Evolutionary conservation across 2,329 filamentous ascomycete genomes (phyloP).

Genomic region (Penicillium fuscoglaucum): DNA sequence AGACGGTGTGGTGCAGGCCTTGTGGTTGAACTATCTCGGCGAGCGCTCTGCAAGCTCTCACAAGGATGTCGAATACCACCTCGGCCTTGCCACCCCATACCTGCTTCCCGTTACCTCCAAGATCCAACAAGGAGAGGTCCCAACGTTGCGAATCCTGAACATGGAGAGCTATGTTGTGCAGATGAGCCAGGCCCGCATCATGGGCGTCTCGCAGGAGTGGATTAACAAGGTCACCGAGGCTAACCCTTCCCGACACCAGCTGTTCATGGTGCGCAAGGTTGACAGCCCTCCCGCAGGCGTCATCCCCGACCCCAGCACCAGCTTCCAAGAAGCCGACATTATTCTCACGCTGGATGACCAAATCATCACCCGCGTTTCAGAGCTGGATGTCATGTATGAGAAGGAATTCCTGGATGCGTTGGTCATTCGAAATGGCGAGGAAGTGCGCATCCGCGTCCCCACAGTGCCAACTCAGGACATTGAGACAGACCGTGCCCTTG

Average conservation of each 20-base stretch:
- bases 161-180: slow-evolving; percentile 94
- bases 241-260: slow-evolving; percentile 88
- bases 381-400: slow-evolving; percentile 96
- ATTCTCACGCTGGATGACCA: slow-evolving; percentile 87
- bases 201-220: slow-evolving; percentile 96
- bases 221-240: slow-evolving; percentile 84
- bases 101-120: slow-evolving; percentile 84
- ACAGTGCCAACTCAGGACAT: slow-evolving; percentile 87
- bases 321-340: slow-evolving; percentile 85
- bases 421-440: slow-evolving; percentile 80
- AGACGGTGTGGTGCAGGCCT: slow-evolving; percentile 87
- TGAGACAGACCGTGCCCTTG: slow-evolving; percentile 87
- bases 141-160: slow-evolving; percentile 84
- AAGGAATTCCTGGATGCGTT: slow-evolving; percentile 79
- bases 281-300: slow-evolving; percentile 57
- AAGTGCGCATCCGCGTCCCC: slow-evolving; percentile 73
- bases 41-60: slow-evolving; percentile 76
- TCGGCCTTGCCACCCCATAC: slow-evolving; percentile 85
- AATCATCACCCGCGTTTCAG: slow-evolving; percentile 87
- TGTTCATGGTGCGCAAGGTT: slow-evolving; percentile 98
- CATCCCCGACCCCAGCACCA: slow-evolving; percentile 49
- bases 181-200: slow-evolving; percentile 94
- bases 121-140: slow-evolving; percentile 76
- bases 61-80: slow-evolving; percentile 94
- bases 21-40: slow-evolving; percentile 96